Evolutionary conservation across 768 basidiomycete genomes (phyloP).

Genomic region (Rhodosporidiobolus odoratus): DNA sequence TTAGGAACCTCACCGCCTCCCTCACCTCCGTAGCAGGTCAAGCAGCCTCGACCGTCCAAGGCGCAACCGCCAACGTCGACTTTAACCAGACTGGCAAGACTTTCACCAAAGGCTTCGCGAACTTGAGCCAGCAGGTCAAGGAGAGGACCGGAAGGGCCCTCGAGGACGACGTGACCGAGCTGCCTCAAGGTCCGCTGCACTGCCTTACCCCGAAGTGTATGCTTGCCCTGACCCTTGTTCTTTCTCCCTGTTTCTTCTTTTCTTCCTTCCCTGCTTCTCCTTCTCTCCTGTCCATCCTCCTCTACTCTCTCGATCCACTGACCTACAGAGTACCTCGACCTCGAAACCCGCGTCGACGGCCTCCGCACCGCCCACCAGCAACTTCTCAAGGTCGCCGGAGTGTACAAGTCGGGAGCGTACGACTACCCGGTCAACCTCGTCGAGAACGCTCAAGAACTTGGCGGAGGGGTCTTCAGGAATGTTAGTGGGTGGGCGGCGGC

Average conservation of each 20-base stretch:
- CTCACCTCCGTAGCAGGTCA: slow-evolving; percentile 27
- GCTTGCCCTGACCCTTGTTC: neutral
- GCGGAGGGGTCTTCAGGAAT: slow-evolving; percentile 64
- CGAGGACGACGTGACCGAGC: slow-evolving; percentile 88
- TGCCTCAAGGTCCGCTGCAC: too few species aligned
- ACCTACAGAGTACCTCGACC: slow-evolving; percentile 81
- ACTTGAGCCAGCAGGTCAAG: slow-evolving; percentile 40
- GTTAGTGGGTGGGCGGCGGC: slow-evolving; percentile 74
- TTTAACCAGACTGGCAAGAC: slow-evolving; percentile 24
- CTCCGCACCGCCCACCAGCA: slow-evolving; percentile 54
- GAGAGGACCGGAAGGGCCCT: slow-evolving; percentile 85
- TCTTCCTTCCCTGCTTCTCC: neutral
- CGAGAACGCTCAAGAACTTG: slow-evolving; percentile 69
- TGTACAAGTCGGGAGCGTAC: slow-evolving; percentile 62
- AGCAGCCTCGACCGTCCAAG: slow-evolving; percentile 17
- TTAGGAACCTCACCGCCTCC: slow-evolving; percentile 11
- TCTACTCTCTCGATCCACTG: neutral
- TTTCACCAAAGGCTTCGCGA: slow-evolving; percentile 30
- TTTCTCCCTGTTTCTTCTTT: neutral
- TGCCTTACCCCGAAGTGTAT: neutral
- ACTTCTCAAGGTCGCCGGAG: slow-evolving; percentile 69
- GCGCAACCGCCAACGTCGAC: slow-evolving; percentile 24
- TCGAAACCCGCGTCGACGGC: slow-evolving; percentile 90
- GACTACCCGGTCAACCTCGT: slow-evolving; percentile 62
- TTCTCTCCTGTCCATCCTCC: neutral